A percentile compares a stretch with the other conserved stretches of the same genome.
Evolutionary conservation across 495 filamentous ascomycete species (phyloP).

Genomic region (Lasiosphaeriaceae sp.): DNA sequence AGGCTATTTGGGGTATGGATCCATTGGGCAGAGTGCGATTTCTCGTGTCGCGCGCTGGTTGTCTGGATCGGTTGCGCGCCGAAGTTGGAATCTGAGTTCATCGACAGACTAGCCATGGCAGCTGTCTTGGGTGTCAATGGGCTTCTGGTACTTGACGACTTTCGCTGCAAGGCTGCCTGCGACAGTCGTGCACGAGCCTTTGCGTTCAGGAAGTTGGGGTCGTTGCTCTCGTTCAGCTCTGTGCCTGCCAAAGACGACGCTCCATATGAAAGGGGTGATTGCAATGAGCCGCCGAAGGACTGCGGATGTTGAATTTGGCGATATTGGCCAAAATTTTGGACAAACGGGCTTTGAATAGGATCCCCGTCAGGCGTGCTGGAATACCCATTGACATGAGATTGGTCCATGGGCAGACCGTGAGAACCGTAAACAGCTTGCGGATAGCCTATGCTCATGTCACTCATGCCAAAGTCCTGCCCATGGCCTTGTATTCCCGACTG

Average conservation of each 20-base stretch:
- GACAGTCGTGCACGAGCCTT: conserved; percentile 51
- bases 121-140: conserved; percentile 75
- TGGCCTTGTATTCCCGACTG: conserved; percentile 45
- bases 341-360: conserved; percentile 83
- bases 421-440: conserved; percentile 43
- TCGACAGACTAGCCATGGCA: conserved; percentile 34
- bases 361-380: conserved; percentile 85
- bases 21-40: conserved; percentile 78
- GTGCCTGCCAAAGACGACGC: conserved; percentile 50
- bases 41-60: conserved; percentile 66
- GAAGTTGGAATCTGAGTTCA: conserved; percentile 45
- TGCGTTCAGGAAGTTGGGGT: conserved; percentile 52
- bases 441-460: conserved; percentile 46
- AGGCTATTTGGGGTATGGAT: conserved; percentile 69
- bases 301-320: conserved; percentile 57
- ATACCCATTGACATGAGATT: conserved; percentile 64
- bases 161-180: conserved; percentile 58
- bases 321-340: conserved; percentile 71
- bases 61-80: conserved; percentile 72
- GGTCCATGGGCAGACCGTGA: conserved; percentile 45
- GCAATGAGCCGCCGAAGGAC: conserved; percentile 46
- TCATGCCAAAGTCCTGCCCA: conserved; percentile 46
- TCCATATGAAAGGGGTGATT: conserved; percentile 49
- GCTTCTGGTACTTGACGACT: conserved; percentile 65
- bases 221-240: conserved; percentile 51